Percentiles rank a stretch among this genome's conserved stretches.
Conservation (phyloP, 257 asterid genomes). For the Linaria vulgaris region DNA sequence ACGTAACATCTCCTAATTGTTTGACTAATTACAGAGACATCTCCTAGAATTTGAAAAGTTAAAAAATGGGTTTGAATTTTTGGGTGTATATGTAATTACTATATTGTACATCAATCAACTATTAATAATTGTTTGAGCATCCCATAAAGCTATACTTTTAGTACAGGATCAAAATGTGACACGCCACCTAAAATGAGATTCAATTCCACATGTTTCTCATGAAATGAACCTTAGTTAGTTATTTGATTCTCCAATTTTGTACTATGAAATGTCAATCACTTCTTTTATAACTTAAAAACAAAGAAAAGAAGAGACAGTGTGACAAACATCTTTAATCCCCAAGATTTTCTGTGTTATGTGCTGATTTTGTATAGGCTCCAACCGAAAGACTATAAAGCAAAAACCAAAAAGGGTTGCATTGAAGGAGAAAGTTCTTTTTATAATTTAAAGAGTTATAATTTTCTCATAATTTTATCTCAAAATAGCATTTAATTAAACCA, state of each 20-base stretch:
- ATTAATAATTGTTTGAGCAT: not conserved
- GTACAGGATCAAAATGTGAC: not conserved
- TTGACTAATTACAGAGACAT: no score
- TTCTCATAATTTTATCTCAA: no score
- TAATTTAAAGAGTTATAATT: no score
- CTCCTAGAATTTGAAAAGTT: no score
- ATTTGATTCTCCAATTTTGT: not conserved
- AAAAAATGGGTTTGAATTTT: no score
- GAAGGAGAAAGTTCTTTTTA: no score
- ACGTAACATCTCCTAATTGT: no score
- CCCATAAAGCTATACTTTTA: not conserved
- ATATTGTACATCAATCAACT: no score
- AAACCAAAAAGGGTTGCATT: not conserved
- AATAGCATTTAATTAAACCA: no score
- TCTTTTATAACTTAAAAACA: slow-evolving; percentile 34
- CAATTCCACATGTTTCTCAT: not conserved
- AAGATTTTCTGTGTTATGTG: slow-evolving; percentile 12
- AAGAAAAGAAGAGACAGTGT: slow-evolving; percentile 42
- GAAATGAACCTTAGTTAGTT: not conserved
- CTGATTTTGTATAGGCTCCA: not conserved
- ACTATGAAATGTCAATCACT: not conserved
- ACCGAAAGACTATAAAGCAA: not conserved
- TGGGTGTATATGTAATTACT: no score
- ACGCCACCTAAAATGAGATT: not conserved
- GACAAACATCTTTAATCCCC: not conserved